A percentile compares a stretch with the other conserved stretches of the same genome.
These are phyloP conservation scores for Ilex aquifolium DNA, from an alignment of 257 asterid genomes.

Conservation along the genomic window DNA sequence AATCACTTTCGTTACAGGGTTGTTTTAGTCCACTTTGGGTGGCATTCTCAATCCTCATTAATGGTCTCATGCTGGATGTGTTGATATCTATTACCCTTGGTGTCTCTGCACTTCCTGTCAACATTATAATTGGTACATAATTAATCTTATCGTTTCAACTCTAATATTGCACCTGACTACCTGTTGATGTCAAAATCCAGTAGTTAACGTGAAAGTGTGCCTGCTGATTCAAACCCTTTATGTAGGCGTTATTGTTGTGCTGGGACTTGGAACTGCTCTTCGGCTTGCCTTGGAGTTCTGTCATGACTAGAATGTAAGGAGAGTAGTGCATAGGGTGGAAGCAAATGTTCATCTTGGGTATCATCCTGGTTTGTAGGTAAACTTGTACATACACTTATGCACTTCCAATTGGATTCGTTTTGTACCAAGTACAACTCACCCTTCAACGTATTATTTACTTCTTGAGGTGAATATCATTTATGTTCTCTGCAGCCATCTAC, in stretches of 20 bases:
- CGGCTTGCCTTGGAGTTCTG: conserved; percentile 72
- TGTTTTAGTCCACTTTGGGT: conserved; percentile 75
- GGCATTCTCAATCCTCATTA: conserved; percentile 68
- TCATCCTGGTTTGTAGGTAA: conserved; percentile 49
- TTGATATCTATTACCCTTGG: conserved; percentile 68
- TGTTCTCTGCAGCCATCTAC: too few relatives aligned
- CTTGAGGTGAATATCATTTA: too few relatives aligned
- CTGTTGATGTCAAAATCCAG: not conserved
- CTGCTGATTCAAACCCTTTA: not conserved
- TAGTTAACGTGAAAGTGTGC: not conserved
- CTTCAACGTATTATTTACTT: too few relatives aligned
- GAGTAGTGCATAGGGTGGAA: conserved; percentile 67
- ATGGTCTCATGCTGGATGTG: conserved; percentile 72
- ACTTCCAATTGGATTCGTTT: too few relatives aligned
- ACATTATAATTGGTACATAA: conserved; percentile 60
- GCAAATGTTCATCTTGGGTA: conserved; percentile 48
- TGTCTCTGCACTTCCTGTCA: conserved; percentile 73
- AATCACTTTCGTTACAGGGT: conserved; percentile 34
- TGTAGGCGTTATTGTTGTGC: conserved; percentile 70
- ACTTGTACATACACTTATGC: conserved; percentile 3
- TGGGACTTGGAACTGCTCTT: conserved; percentile 78
- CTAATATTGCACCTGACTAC: too few relatives aligned
- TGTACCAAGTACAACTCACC: too few relatives aligned
- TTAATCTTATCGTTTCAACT: not conserved
- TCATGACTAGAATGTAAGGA: conserved; percentile 63